A percentile compares a stretch with the other conserved stretches of the same genome.
Conservation (phyloP, 345 rosid genomes). For the Aquilaria yunnanensis region DNA sequence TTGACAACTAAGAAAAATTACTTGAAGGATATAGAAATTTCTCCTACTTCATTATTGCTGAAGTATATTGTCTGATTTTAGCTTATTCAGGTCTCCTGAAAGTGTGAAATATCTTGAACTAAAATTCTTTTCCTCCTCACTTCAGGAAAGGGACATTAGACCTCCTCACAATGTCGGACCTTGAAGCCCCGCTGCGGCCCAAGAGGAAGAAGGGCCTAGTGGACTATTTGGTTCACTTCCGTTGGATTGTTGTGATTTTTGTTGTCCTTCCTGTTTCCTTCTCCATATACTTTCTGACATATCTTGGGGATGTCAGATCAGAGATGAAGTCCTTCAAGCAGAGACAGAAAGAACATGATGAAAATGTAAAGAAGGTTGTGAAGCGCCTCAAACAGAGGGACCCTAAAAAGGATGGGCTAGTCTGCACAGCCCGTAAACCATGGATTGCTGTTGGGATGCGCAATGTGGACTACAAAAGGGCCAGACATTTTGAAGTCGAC, state of each 20-base stretch:
- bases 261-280: constrained; percentile 89
- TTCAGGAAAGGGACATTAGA: constrained; percentile 17
- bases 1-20: no score
- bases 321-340: constrained; percentile 76
- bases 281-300: constrained; percentile 71
- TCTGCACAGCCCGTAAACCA: constrained; percentile 98
- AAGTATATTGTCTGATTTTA: no score
- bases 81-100: no score
- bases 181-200: constrained; percentile 70
- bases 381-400: constrained; percentile 83
- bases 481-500: constrained; percentile 93
- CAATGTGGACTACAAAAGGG: constrained; percentile 97
- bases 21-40: no score
- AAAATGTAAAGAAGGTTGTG: constrained; percentile 75
- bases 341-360: constrained; percentile 92
- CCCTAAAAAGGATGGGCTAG: constrained; percentile 86
- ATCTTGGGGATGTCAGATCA: constrained; percentile 92
- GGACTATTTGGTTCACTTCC: constrained; percentile 75
- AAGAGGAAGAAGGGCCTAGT: constrained; percentile 86
- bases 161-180: constrained; percentile 62
- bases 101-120: constrained; percentile 3
- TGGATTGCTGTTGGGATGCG: constrained; percentile 99
- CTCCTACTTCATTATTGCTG: no score
- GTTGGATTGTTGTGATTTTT: constrained; percentile 91
- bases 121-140: constrained; percentile 9